phyloP scores from a whole-genome alignment of 176 grass and related monocot species.

The Microstegium vimineum region DNA sequence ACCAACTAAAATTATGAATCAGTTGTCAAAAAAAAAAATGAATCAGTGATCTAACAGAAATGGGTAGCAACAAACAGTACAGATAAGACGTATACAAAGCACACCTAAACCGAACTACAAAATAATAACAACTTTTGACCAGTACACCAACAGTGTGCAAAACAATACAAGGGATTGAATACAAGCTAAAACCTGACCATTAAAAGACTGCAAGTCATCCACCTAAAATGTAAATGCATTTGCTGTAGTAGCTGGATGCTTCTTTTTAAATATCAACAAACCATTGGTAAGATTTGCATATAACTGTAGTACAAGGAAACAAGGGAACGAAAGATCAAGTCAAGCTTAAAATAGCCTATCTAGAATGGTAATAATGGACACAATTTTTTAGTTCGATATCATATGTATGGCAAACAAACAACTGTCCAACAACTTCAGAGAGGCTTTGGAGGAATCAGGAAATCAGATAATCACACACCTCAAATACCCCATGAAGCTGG shows the following conservation, averaged over 20 bases:
- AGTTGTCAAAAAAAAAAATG: too few relatives aligned
- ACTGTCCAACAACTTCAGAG: neutral
- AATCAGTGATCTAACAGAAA: neutral
- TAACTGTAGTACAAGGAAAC: neutral
- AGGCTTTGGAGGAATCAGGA: neutral
- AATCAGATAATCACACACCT: conserved; percentile 45
- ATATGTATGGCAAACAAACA: neutral
- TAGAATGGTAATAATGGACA: neutral
- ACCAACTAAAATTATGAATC: neutral
- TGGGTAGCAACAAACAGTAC: neutral
- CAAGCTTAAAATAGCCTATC: conserved; percentile 2
- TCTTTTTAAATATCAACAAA: neutral
- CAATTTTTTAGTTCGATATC: neutral
- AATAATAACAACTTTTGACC: neutral
- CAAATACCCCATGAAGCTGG: conserved; percentile 97
- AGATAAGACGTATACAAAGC: neutral
- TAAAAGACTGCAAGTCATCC: neutral
- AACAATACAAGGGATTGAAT: neutral
- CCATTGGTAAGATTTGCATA: neutral
- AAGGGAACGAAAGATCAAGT: neutral
- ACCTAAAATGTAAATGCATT: conserved; percentile 7
- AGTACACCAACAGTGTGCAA: neutral
- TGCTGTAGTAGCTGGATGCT: neutral
- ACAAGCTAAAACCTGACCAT: neutral
- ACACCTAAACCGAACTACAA: neutral